Percentiles rank a stretch among this genome's conserved stretches.
Evolutionary conservation across 768 basidiomycete species (phyloP).

Genomic region (Hygrophorus russula): DNA sequence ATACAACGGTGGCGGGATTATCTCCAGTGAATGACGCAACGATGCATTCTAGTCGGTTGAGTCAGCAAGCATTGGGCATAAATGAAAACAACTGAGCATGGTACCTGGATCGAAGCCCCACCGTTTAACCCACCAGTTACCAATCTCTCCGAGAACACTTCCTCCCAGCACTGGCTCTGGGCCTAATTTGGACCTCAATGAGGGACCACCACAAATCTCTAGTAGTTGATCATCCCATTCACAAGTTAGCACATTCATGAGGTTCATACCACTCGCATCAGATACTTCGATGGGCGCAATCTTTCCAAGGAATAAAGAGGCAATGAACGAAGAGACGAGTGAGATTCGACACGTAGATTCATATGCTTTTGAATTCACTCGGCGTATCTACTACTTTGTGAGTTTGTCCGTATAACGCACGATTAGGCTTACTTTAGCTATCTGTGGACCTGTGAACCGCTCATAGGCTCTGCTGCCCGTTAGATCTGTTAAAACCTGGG

Average conservation of each 20-base stretch:
- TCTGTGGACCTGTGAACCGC: slow-evolving; percentile 82
- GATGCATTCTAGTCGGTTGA: slow-evolving; percentile 42
- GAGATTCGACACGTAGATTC: slow-evolving; percentile 56
- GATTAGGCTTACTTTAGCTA: slow-evolving; percentile 46
- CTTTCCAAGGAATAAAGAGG: slow-evolving; percentile 69
- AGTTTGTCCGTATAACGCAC: neutral
- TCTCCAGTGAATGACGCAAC: slow-evolving; percentile 85
- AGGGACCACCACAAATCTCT: slow-evolving; percentile 55
- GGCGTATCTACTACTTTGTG: slow-evolving; percentile 38
- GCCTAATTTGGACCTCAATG: slow-evolving; percentile 59
- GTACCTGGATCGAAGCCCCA: slow-evolving; percentile 67
- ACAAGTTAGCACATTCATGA: slow-evolving; percentile 66
- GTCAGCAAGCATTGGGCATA: slow-evolving; percentile 1
- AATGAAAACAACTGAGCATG: slow-evolving; percentile 4
- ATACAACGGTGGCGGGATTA: slow-evolving; percentile 77
- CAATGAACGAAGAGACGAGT: slow-evolving; percentile 73
- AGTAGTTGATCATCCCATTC: slow-evolving; percentile 66
- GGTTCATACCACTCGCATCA: slow-evolving; percentile 86
- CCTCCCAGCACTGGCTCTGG: slow-evolving; percentile 71
- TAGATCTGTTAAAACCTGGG: slow-evolving; percentile 59
- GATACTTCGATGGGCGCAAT: slow-evolving; percentile 79
- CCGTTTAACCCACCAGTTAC: slow-evolving; percentile 58
- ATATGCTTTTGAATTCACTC: slow-evolving; percentile 42
- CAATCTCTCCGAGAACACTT: slow-evolving; percentile 50
- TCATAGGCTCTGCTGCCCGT: slow-evolving; percentile 82